Base-by-base conservation (phyloP, 176 grass and related monocot genomes). In the Elymus sibiricus region DNA sequence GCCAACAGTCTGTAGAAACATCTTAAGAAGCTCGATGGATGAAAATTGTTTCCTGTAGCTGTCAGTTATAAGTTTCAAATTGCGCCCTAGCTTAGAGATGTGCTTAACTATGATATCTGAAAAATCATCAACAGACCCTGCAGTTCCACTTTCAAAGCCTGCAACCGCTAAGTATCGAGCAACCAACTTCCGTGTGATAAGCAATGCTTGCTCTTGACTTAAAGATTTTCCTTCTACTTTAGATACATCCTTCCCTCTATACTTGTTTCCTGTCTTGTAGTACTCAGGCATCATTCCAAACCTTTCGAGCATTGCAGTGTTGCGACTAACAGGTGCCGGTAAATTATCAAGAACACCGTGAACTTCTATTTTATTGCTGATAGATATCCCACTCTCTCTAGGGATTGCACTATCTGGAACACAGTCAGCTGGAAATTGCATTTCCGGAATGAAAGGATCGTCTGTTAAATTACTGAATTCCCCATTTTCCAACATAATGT, bases 241-340 rank as follows among this genome's bases (percentile, higher is more conserved):
- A 21, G 90, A 91, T 85, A 84, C 77, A 87, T 91, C 86, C 90
- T 92, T 95, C 64, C 96, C 90, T 91, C 93, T 92, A 89, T 94
- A 99, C 89, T 99, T 99, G 86, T 87, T 93, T 63, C 97, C 97
- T 67, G 88, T 90, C 77, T 99, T 99, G 83, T 94, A 88, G 46
- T 99, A 99, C 65, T 98, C 96, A 73, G 97, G 94, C 79, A 99
- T 76, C 79, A 99, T 94, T 40, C 97, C 97, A 88, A 99, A 99
- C 59, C 97, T 94, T 94, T 99, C 97, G 25, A 99, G 93, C 94
- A 99, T 96, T 85, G 92, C 94, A 79, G 94, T 91, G 67, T 88
- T 99, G 42, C 94, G 94, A 70, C 67, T 99, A 86, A 92, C 80
- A 43, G 93, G 79, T 72, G 88, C 83, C 2, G 97, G 97, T 53